Evolutionary conservation across 306 rosid species (phyloP).

Genomic region (Pterocarpus santalinus): DNA sequence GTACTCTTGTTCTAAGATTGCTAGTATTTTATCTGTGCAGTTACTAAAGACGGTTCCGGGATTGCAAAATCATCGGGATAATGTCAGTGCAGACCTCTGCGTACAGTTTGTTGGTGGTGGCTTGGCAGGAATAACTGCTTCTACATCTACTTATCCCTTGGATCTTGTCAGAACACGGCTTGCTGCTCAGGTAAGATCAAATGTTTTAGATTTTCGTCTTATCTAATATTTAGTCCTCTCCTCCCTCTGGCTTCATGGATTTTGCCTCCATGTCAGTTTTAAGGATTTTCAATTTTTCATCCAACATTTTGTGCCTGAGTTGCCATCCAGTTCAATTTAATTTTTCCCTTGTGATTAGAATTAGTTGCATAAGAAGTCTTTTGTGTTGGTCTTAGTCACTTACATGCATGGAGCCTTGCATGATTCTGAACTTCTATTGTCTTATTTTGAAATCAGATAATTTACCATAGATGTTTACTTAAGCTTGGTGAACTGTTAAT

Average conservation of each 20-base stretch:
- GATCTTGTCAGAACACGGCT: conserved; percentile 99
- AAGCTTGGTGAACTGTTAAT: conserved; percentile 12
- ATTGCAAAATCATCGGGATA: conserved; percentile 61
- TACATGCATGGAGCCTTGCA: conserved; percentile 1
- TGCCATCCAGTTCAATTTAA: background rate
- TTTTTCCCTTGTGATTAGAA: conserved; percentile 7
- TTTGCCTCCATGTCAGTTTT: background rate
- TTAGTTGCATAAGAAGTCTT: conserved; percentile 30
- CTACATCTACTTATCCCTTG: conserved; percentile 89
- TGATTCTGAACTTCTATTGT: background rate
- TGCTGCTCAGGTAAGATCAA: conserved; percentile 85
- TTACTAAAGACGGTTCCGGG: conserved; percentile 64
- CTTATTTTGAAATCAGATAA: conserved; percentile 28
- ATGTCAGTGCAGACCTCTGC: conserved; percentile 66
- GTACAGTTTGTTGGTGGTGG: conserved; percentile 91
- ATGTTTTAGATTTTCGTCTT: background rate
- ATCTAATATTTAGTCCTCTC: background rate
- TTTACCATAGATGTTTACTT: conserved; percentile 21
- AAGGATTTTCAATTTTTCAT: background rate
- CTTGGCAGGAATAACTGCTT: conserved; percentile 94
- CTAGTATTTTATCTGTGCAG: conserved; percentile 52
- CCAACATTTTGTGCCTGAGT: conserved; percentile 13
- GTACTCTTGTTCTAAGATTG: conserved; percentile 13
- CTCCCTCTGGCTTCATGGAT: background rate
- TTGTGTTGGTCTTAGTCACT: conserved; percentile 26